Conservation (phyloP, 2,329 filamentous ascomycete species). For the Pseudocercospora vitis region DNA sequence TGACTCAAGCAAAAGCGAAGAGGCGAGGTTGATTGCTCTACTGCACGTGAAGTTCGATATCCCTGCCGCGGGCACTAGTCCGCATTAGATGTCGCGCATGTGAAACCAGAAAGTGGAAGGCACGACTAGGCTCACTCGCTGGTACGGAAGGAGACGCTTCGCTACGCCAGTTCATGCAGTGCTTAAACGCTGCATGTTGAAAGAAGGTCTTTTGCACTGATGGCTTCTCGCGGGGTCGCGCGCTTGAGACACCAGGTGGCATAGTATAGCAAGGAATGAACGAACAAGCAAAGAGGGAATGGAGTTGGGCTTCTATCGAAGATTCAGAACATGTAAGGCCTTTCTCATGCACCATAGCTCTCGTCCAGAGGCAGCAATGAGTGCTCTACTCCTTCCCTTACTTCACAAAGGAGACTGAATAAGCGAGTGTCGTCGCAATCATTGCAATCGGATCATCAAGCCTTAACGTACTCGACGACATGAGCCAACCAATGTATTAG, state of each 20-base stretch:
- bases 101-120: constrained; percentile 1
- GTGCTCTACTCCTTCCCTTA: not conserved
- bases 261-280: too few species aligned
- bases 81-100: not conserved
- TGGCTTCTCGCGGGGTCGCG: too few species aligned
- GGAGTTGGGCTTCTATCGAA: constrained; percentile 35
- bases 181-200: too few species aligned
- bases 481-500: not conserved
- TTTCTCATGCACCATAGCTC: not conserved
- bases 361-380: not conserved
- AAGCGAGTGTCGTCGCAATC: not conserved
- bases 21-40: not conserved
- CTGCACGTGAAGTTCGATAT: not conserved
- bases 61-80: not conserved
- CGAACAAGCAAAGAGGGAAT: constrained; percentile 30
- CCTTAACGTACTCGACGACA: not conserved
- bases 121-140: too few species aligned
- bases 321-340: too few species aligned
- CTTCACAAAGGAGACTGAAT: not conserved
- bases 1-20: not conserved
- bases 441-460: not conserved
- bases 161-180: too few species aligned
- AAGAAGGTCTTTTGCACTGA: too few species aligned
- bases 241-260: too few species aligned
- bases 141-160: too few species aligned